Percentiles rank a stretch among this genome's conserved stretches.
Evolutionary conservation across 768 basidiomycete species (phyloP).

Genomic region (Naematelia aurantialba): DNA sequence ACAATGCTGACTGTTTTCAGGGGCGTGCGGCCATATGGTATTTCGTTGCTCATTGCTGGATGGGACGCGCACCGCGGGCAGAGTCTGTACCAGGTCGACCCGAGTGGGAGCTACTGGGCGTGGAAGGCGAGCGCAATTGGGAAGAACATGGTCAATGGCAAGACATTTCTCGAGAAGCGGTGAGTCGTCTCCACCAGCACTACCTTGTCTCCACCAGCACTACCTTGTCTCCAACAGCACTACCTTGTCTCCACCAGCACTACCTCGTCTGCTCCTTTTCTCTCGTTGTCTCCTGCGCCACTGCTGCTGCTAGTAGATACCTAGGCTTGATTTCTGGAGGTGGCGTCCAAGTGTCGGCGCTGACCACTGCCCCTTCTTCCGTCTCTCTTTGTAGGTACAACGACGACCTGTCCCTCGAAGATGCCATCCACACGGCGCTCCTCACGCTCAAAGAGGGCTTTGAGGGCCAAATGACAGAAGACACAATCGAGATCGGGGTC

Average conservation of each 20-base stretch:
- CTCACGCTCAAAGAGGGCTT: slow-evolving; percentile 98
- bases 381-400: slow-evolving; percentile 66
- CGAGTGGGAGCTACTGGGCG: slow-evolving; percentile 98
- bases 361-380: neutral
- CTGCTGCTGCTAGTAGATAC: neutral
- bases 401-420: slow-evolving; percentile 97
- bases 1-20: slow-evolving; percentile 54
- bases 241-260: no score
- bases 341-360: no score
- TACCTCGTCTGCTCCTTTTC: slow-evolving; percentile 2
- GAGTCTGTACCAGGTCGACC: slow-evolving; percentile 97
- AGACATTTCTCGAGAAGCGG: slow-evolving; percentile 99
- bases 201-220: neutral
- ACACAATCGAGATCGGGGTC: slow-evolving; percentile 98
- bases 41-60: slow-evolving; percentile 92
- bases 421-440: slow-evolving; percentile 97
- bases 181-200: slow-evolving; percentile 53
- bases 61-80: slow-evolving; percentile 95
- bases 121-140: slow-evolving; percentile 99
- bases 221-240: neutral
- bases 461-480: slow-evolving; percentile 99
- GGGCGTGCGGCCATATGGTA: slow-evolving; percentile 98
- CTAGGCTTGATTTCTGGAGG: no score
- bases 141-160: slow-evolving; percentile 99
- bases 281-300: slow-evolving; percentile 26